Base-by-base conservation (phyloP, 2,329 filamentous ascomycete species). In the Phialemonium atrogriseum region DNA sequence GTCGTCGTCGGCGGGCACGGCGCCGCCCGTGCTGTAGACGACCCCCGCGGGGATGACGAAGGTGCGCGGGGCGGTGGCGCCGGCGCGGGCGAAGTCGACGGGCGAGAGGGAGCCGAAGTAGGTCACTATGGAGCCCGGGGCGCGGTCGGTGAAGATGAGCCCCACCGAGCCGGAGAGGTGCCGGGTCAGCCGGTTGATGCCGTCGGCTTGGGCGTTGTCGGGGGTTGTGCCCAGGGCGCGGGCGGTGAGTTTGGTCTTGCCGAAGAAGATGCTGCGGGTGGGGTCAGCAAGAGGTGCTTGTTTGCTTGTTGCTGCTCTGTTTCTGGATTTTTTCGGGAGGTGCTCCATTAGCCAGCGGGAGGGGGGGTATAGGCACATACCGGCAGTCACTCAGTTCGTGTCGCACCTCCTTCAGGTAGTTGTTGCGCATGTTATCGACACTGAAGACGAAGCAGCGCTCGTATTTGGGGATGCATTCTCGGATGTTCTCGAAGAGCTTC, bases 201-300 rank as follows among this genome's bases (percentile, higher is more conserved):
- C 84, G 26, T 84, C 75, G 46, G 85, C 83, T 60, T 84, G 74
- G 62, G 88, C 85, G 50, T 85, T 82, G 51, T 84, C 81, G 45
- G 78, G 70, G 33, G 70, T 79, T 43, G 74, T 73, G 53, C 91
- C 91, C 16, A 98, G 81, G 35, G 91, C 88, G 63, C 91, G 89
- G 49, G 84, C 80, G 87, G 96, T 96, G 59, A 98, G 88, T 66
- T 96, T 96, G 38, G 89, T 96, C 69, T 96, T 98, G 64, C 89
- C 91, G 62, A 95, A 96, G 77, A 96, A 96, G 56, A 98, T 68
- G 48, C 88, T 91, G 49, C 28, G 10, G 9, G 24, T 11, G 18
- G 27, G 36, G 20, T 52, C 39, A 50, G 41, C 24, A 30, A 10
- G 13, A 31, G 34, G 18, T 31, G 33, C 24, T 29, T 44, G 34